Conservation (phyloP, 768 basidiomycete species). For the Leccinum variicolor region DNA sequence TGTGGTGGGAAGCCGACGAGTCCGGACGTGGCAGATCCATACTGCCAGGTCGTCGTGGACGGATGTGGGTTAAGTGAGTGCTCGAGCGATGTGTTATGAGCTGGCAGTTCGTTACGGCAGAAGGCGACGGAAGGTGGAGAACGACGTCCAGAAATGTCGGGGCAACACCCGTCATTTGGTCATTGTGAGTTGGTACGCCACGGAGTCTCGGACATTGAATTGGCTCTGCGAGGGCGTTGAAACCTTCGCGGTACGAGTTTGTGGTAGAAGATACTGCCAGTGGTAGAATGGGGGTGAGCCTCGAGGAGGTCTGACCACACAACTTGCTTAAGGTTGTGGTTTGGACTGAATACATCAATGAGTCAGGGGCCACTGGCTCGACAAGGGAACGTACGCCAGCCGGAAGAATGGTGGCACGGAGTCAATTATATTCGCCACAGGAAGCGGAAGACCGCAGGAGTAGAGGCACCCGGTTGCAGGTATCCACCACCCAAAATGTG, state of each 20-base stretch:
- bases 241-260: conserved; percentile 29
- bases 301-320: conserved; percentile 10
- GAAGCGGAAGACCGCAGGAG: conserved; percentile 29
- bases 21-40: conserved; percentile 8
- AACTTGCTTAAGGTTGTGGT: background rate
- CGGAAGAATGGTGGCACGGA: conserved; percentile 14
- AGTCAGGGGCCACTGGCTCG: conserved; percentile 7
- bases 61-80: conserved; percentile 15
- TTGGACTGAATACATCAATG: conserved; percentile 6
- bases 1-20: conserved; percentile 17
- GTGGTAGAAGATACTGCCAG: background rate
- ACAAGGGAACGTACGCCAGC: background rate
- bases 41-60: conserved; percentile 4
- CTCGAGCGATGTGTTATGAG: background rate
- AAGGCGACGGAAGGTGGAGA: background rate
- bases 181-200: conserved; percentile 11
- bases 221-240: background rate
- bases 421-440: conserved; percentile 21
- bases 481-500: background rate
- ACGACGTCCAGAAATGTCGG: background rate
- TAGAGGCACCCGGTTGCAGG: conserved; percentile 9
- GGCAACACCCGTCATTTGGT: background rate
- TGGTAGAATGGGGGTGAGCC: background rate
- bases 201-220: conserved; percentile 34
- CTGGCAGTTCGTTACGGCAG: conserved; percentile 11